phyloP scores from a whole-genome alignment of 2,329 filamentous ascomycete species.

The Stagonosporopsis vannaccii region DNA sequence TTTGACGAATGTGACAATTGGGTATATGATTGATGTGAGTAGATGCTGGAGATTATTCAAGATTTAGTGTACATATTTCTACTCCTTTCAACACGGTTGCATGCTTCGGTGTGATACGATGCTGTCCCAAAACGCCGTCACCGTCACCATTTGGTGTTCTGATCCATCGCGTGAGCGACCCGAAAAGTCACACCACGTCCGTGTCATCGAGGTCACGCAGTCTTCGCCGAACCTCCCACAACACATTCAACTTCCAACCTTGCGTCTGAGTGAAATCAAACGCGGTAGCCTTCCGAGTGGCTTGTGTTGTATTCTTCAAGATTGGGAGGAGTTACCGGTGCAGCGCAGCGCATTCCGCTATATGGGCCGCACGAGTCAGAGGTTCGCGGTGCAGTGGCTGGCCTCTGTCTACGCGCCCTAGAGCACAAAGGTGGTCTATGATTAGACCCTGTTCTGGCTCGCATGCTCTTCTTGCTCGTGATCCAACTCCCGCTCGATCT shows the following conservation, averaged over 20 bases:
- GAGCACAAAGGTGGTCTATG: not conserved
- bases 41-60: conserved; percentile 10
- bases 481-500: conserved; percentile 56
- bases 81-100: not conserved
- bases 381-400: not conserved
- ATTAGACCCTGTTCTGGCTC: conserved; percentile 26
- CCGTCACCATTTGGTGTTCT: conserved; percentile 15
- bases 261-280: not conserved
- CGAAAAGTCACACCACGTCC: conserved; percentile 23
- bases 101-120: conserved; percentile 19
- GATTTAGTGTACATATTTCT: conserved; percentile 18
- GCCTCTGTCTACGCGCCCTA: not conserved
- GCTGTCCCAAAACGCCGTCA: conserved; percentile 10
- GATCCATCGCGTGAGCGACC: conserved; percentile 16
- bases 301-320: not conserved
- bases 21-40: not conserved
- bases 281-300: not conserved
- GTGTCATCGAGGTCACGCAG: conserved; percentile 13
- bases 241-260: not conserved
- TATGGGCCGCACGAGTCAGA: not conserved
- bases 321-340: not conserved
- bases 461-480: conserved; percentile 48
- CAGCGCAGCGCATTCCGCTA: not conserved
- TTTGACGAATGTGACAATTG: not conserved
- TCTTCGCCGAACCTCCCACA: not conserved